phyloP scores from a whole-genome alignment of 805 yeast genomes.

The Teunomyces tritomae region DNA sequence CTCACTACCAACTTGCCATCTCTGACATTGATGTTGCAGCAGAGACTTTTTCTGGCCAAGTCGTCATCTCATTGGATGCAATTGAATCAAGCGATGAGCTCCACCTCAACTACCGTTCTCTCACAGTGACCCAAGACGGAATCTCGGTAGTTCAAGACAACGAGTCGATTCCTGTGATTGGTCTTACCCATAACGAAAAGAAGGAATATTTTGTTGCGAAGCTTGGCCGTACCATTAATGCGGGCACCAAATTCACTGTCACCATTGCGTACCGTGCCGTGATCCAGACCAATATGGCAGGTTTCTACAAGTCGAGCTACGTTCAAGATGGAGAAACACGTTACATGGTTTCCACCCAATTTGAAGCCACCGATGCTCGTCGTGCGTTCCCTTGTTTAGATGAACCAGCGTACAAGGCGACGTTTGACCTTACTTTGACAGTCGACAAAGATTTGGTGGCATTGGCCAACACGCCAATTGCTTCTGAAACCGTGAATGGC shows the following conservation, averaged over 20 bases:
- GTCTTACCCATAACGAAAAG: conserved; percentile 40
- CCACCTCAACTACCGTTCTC: conserved; percentile 47
- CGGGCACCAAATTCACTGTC: conserved; percentile 20
- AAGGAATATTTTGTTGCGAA: conserved; percentile 63
- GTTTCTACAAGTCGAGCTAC: conserved; percentile 51
- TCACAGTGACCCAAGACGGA: conserved; percentile 23
- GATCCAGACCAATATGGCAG: conserved; percentile 57
- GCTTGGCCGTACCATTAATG: conserved; percentile 40
- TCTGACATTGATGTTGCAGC: conserved; percentile 56
- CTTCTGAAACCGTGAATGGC: conserved; percentile 15
- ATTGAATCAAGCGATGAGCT: conserved; percentile 41
- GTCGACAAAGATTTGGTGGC: conserved; percentile 34
- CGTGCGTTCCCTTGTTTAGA: conserved; percentile 59
- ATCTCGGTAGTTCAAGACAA: conserved; percentile 21
- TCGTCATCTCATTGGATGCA: conserved; percentile 47
- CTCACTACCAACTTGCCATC: conserved; percentile 62
- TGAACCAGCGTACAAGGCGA: conserved; percentile 56
- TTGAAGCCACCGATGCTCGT: conserved; percentile 59
- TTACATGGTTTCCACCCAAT: conserved; percentile 50
- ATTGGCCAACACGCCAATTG: conserved; percentile 49
- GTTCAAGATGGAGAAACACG: conserved; percentile 35
- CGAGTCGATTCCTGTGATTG: conserved; percentile 21
- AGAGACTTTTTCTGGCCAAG: conserved; percentile 48
- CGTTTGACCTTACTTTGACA: conserved; percentile 46
- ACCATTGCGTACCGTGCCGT: conserved; percentile 37